Evolutionary conservation across 1,284 basidiomycete genomes (phyloP).

Genomic region (Anthracocystis panici-leucophaei): DNA sequence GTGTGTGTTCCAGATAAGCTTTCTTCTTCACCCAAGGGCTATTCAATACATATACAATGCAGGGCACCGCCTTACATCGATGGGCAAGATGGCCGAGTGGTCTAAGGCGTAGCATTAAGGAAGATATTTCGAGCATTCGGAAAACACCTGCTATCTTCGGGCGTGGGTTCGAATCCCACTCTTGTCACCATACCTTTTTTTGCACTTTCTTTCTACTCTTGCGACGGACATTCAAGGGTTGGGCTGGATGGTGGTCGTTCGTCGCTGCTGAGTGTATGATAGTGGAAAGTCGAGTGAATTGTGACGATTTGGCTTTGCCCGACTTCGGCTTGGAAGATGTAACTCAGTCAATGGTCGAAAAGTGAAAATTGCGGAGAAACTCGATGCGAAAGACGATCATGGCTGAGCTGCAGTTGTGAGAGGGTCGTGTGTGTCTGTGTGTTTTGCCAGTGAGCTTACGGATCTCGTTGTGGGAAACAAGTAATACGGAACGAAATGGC

Average conservation of each 20-base stretch:
- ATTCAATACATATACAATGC: conserved; percentile 1
- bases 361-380: neutral
- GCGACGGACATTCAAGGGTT: neutral
- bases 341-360: conserved; percentile 1
- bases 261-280: neutral
- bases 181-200: conserved; percentile 60
- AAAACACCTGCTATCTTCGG: conserved; percentile 63
- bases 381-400: too few species aligned
- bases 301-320: neutral
- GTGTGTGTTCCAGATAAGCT: conserved; percentile 2
- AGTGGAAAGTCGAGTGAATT: neutral
- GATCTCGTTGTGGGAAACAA: neutral
- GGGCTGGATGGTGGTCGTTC: neutral
- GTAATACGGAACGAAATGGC: neutral
- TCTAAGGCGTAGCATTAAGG: conserved; percentile 69
- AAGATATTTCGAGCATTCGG: conserved; percentile 35
- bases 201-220: neutral
- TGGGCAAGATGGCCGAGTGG: conserved; percentile 69
- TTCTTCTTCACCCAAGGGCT: too few species aligned
- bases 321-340: neutral
- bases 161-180: conserved; percentile 70
- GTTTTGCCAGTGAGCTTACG: neutral
- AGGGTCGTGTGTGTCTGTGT: neutral
- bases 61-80: neutral
- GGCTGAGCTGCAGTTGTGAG: neutral